Conservation (phyloP, 1,284 basidiomycete species). For the Melampsora abietis-canadensis region DNA sequence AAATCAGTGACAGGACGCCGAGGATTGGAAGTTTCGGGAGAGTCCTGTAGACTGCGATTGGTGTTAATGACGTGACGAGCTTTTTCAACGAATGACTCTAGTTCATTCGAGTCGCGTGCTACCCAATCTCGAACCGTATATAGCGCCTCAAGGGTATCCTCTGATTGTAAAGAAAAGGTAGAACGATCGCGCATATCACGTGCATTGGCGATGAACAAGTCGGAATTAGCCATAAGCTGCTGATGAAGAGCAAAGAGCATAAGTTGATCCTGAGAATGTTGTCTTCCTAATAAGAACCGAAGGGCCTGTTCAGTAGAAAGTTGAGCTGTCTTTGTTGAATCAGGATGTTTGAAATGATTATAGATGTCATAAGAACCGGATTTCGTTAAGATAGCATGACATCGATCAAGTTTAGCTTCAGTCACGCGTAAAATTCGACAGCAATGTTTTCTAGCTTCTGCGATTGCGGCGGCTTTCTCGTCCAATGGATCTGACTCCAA, state of each 20-base stretch:
- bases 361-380: conserved; percentile 50
- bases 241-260: conserved; percentile 67
- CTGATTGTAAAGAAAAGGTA: conserved; percentile 68
- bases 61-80: conserved; percentile 26
- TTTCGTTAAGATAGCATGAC: conserved; percentile 47
- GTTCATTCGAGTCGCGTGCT: conserved; percentile 47
- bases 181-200: conserved; percentile 62
- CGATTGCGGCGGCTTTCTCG: conserved; percentile 10
- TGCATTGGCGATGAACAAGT: conserved; percentile 65
- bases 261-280: conserved; percentile 50
- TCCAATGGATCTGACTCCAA: conserved; percentile 14
- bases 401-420: conserved; percentile 35
- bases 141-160: conserved; percentile 62
- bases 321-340: conserved; percentile 49
- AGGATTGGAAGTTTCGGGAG: not conserved
- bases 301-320: conserved; percentile 43
- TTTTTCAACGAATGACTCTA: conserved; percentile 44
- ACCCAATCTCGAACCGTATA: conserved; percentile 62
- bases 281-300: conserved; percentile 39
- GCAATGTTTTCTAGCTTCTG: conserved; percentile 30
- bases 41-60: conserved; percentile 13
- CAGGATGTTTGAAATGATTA: conserved; percentile 25
- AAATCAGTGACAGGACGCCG: conserved; percentile 32
- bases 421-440: conserved; percentile 47
- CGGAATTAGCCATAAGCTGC: conserved; percentile 65